Percentiles rank a stretch among this genome's conserved stretches.
phyloP scores from a whole-genome alignment of 768 basidiomycete species.

The Candolleomyces efflorescens region DNA sequence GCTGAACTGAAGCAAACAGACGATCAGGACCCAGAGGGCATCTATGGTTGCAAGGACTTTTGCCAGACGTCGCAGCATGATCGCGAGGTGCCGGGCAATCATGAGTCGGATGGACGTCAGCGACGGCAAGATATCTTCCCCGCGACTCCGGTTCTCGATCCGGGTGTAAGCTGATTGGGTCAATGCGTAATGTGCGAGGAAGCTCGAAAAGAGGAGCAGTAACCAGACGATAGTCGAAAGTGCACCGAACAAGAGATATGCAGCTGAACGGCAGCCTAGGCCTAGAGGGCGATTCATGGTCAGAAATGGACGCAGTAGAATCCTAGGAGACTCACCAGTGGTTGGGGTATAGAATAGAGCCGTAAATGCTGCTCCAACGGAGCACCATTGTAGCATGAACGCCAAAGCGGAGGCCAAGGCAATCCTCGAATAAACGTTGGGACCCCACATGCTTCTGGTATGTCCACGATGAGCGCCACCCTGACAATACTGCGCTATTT shows the following conservation, averaged over 20 bases:
- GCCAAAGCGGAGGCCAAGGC: constrained; percentile 12
- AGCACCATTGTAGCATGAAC: constrained; percentile 21
- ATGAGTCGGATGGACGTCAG: constrained; percentile 3
- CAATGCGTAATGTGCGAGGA: constrained; percentile 22
- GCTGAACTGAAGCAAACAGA: constrained; percentile 28
- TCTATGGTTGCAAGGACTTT: constrained; percentile 27
- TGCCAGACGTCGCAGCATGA: constrained; percentile 24
- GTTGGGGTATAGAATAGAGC: constrained; percentile 19
- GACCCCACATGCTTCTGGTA: constrained; percentile 1
- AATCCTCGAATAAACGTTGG: constrained; percentile 11
- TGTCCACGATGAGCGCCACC: neutral
- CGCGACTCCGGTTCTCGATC: neutral
- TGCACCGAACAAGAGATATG: constrained; percentile 26
- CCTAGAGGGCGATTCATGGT: constrained; percentile 14
- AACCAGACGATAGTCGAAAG: constrained; percentile 30
- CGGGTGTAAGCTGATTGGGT: too few relatives aligned
- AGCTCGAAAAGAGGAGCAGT: constrained; percentile 23
- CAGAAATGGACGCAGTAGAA: too few relatives aligned
- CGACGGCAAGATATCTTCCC: neutral
- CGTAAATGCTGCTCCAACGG: constrained; percentile 18
- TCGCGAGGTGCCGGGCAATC: constrained; percentile 16
- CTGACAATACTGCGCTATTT: neutral
- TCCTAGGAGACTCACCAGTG: constrained; percentile 18
- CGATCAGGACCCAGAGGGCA: constrained; percentile 24
- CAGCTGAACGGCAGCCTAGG: constrained; percentile 28